phyloP scores from a whole-genome alignment of 257 asterid genomes.

The Gentiana macrophylla region DNA sequence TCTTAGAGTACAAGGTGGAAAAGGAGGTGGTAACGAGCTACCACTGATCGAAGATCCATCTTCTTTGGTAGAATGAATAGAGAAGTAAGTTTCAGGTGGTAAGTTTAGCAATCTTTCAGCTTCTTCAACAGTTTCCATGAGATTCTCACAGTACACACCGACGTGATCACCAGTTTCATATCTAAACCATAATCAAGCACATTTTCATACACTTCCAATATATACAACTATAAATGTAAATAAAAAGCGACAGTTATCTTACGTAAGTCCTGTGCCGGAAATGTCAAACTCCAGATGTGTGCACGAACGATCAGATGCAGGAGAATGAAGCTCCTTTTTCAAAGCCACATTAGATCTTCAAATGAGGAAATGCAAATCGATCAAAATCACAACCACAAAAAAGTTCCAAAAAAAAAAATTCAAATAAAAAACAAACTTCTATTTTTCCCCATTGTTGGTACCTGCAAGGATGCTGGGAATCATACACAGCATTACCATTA shows the following conservation, averaged over 20 bases:
- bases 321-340: constrained; percentile 87
- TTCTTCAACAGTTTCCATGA: constrained; percentile 75
- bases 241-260: constrained; percentile 19
- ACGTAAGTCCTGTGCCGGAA: constrained; percentile 82
- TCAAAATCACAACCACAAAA: constrained; percentile 6
- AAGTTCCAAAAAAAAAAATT: not conserved
- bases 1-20: constrained; percentile 90
- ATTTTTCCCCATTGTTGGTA: constrained; percentile 8
- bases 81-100: constrained; percentile 76
- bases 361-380: constrained; percentile 8
- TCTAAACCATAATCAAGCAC: constrained; percentile 20
- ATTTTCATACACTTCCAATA: not conserved
- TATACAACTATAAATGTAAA: too few species aligned
- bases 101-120: constrained; percentile 68
- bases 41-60: constrained; percentile 71
- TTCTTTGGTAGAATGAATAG: constrained; percentile 68
- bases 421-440: too few species aligned
- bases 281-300: constrained; percentile 96
- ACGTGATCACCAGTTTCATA: constrained; percentile 98
- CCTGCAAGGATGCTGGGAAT: constrained; percentile 96
- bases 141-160: constrained; percentile 91
- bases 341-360: constrained; percentile 71
- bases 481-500: constrained; percentile 51
- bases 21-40: constrained; percentile 63
- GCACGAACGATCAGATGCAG: constrained; percentile 94